Base-by-base conservation (phyloP, 257 asterid species). In the Eucommia ulmoides region DNA sequence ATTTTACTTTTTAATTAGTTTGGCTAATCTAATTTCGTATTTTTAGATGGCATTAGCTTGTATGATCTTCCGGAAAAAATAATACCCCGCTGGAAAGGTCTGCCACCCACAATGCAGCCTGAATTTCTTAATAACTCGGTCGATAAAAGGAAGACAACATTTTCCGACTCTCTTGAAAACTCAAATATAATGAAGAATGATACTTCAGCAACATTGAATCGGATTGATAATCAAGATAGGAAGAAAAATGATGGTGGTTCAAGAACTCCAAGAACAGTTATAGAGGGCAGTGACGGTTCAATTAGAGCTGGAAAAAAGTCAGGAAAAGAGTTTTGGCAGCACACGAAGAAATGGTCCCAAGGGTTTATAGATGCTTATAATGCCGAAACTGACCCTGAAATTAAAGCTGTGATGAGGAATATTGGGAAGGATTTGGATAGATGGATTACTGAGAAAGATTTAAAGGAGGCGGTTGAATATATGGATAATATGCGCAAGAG, bases 401-500 rank as follows among this genome's bases (percentile, higher is more conserved):
- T 73, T 51, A 91, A 81, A 79, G 77, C 72, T 38, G 74, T 33
- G 29, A 86, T 91, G 96, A 83, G 56, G 73, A 78, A 81, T 59
- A 54, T 86, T 2, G 99, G 99, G 49, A 83, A 91, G 71, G 99
- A 83, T 69, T 66, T 91, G 78, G 95, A 86, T 53, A 68, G 94
- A 65, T 91, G 96, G 96, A 75, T 83, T 70, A 86, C 96, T 2
- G 96, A 91, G 77, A 74, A 78, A 73, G 99, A 91, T 70, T 67
- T 91, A 65, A 59, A 83, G 70, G 95, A 86, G 74, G 93, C 96
- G 1, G 96, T 76, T 23, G 89, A 83, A 16, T 52, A 77, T 33
- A 72, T 81, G 81, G 77, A 81, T 49, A 79, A 65, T 73, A 60
- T 91, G 33, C 99, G 94, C 19, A 84, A 75, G 71, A 74, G 74